Percentiles rank a stretch among this genome's conserved stretches.
These are phyloP conservation scores for Tillandsia leiboldiana DNA, from an alignment of 176 grass and related monocot species.

Conservation along the genomic window DNA sequence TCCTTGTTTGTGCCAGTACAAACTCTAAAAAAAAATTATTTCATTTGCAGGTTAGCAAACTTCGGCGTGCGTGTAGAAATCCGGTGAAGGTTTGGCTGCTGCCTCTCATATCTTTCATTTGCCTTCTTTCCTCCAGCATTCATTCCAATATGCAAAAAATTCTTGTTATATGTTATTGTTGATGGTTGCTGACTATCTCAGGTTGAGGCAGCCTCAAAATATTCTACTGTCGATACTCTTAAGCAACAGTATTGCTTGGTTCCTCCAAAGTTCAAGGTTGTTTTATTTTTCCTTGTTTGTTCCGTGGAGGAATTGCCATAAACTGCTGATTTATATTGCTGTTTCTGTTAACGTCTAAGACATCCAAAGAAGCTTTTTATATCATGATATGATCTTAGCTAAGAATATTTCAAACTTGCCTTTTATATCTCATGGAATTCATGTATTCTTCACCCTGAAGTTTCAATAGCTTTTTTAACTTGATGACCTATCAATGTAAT, in stretches of 20 bases:
- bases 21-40: too few species aligned
- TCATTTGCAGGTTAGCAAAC: conserved; percentile 49
- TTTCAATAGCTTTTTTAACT: too few species aligned
- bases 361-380: too few species aligned
- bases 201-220: conserved; percentile 69
- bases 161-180: background rate
- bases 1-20: too few species aligned
- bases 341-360: too few species aligned
- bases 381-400: too few species aligned
- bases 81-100: conserved; percentile 52
- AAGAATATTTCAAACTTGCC: too few species aligned
- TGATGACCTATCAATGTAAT: too few species aligned
- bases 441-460: too few species aligned
- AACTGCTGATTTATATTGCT: too few species aligned
- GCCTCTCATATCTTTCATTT: background rate
- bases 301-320: too few species aligned
- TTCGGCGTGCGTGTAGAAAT: conserved; percentile 84
- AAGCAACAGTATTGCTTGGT: conserved; percentile 60
- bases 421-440: too few species aligned
- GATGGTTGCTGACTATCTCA: conserved; percentile 6
- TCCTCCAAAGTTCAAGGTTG: conserved; percentile 72
- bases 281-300: background rate
- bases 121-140: background rate
- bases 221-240: conserved; percentile 85
- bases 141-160: conserved; percentile 48